Evolutionary conservation across 345 rosid genomes (phyloP).

Genomic region (Syzygium jambos): DNA sequence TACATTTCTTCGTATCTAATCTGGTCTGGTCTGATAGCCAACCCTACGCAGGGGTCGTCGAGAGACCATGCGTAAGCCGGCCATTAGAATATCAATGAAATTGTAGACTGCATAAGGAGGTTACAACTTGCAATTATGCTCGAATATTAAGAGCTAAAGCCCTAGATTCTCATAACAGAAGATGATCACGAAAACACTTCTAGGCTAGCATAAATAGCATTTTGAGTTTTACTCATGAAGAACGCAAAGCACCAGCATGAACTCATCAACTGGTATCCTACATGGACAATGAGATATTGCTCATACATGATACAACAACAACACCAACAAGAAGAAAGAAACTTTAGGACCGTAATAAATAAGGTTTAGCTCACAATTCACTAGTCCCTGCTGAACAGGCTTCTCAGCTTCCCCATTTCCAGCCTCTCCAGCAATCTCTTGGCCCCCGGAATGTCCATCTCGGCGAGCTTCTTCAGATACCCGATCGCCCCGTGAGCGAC

Average conservation of each 20-base stretch:
- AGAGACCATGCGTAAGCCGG: neutral
- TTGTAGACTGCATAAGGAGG: neutral
- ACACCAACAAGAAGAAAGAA: neutral
- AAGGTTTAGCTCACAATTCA: neutral
- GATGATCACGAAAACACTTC: neutral
- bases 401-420: conserved; percentile 69
- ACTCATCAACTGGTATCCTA: neutral
- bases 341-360: neutral
- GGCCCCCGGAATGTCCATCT: conserved; percentile 82
- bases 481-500: conserved; percentile 86
- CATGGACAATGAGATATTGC: conserved; percentile 13
- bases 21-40: neutral
- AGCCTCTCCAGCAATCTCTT: conserved; percentile 75
- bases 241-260: neutral
- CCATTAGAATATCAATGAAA: neutral
- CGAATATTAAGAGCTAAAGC: neutral
- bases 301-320: neutral
- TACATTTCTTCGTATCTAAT: neutral
- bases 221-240: neutral
- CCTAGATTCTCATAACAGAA: neutral
- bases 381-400: conserved; percentile 50
- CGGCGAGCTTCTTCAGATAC: conserved; percentile 76
- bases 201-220: neutral
- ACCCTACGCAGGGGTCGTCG: neutral
- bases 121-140: neutral